Percentiles rank a stretch among this genome's conserved stretches.
Conservation (phyloP, 306 rosid species). For the Alnus rubra region DNA sequence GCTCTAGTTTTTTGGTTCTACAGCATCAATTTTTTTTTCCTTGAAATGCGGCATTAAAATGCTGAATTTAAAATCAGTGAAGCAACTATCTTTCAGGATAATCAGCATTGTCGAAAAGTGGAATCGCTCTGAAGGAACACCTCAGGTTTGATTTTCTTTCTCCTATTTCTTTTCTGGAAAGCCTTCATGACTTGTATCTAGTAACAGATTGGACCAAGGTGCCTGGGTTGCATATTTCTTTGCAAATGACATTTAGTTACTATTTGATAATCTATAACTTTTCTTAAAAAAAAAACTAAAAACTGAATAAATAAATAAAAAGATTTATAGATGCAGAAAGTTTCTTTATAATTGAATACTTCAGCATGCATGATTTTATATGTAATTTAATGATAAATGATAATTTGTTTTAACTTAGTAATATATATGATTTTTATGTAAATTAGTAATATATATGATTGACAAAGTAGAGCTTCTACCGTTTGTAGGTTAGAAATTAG, state of each 20-base stretch:
- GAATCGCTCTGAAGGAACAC: slow-evolving; percentile 83
- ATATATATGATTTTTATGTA: neutral
- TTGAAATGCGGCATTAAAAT: slow-evolving; percentile 11
- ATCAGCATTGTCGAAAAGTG: slow-evolving; percentile 87
- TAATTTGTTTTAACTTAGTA: neutral
- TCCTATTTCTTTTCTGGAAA: neutral
- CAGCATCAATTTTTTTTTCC: slow-evolving; percentile 15
- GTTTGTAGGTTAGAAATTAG: neutral
- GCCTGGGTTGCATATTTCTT: neutral
- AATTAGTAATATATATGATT: neutral
- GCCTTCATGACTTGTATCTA: neutral
- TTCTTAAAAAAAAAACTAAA: neutral
- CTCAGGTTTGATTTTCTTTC: slow-evolving; percentile 66
- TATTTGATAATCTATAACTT: neutral
- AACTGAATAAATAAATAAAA: neutral
- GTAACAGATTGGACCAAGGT: neutral
- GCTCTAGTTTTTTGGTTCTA: slow-evolving; percentile 5
- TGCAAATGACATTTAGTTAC: neutral
- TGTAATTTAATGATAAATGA: neutral
- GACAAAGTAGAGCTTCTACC: neutral
- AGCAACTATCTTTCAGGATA: slow-evolving; percentile 65
- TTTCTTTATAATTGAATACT: neutral
- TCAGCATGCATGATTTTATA: neutral
- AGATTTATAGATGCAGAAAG: neutral
- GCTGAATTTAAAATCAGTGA: slow-evolving; percentile 28